phyloP scores from a whole-genome alignment of 495 filamentous ascomycete genomes.

The Pseudevernia furfuracea region DNA sequence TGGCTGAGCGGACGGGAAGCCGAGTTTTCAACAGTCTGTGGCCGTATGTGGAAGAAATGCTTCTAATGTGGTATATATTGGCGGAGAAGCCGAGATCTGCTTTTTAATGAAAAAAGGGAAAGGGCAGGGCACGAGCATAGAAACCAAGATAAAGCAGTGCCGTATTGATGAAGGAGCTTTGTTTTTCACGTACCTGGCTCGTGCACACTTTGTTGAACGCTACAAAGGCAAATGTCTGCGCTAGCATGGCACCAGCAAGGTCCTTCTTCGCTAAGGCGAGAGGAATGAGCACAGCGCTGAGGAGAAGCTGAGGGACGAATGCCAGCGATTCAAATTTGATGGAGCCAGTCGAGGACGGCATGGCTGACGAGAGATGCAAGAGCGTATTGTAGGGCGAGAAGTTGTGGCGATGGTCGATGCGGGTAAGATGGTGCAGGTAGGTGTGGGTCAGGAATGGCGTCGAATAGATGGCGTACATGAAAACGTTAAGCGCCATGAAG shows the following conservation, averaged over 20 bases:
- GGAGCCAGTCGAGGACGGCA: constrained; percentile 26
- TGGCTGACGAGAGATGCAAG: constrained; percentile 69
- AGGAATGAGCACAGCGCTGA: constrained; percentile 71
- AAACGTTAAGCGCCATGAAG: constrained; percentile 61
- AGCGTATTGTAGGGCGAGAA: constrained; percentile 94
- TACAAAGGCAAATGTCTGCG: constrained; percentile 97
- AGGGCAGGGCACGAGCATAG: not conserved
- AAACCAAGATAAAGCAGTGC: not conserved
- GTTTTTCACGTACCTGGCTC: constrained; percentile 61
- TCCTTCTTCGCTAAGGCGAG: constrained; percentile 73
- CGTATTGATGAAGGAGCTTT: not conserved
- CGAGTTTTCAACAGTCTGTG: constrained; percentile 22
- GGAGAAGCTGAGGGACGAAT: constrained; percentile 77
- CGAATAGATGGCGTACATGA: constrained; percentile 72
- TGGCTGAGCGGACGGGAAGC: constrained; percentile 27
- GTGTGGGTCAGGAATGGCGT: constrained; percentile 76
- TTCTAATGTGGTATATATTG: constrained; percentile 4
- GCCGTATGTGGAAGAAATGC: constrained; percentile 6
- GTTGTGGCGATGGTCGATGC: constrained; percentile 95
- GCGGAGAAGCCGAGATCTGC: not conserved
- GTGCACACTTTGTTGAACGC: constrained; percentile 98
- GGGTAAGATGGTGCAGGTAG: constrained; percentile 83
- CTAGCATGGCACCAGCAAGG: constrained; percentile 81
- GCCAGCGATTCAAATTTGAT: constrained; percentile 67
- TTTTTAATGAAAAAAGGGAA: not conserved